Percentiles rank a stretch among this genome's conserved stretches.
Evolutionary conservation across 164 flowering plant species (phyloP).

Genomic region (Aristolochia contorta): DNA sequence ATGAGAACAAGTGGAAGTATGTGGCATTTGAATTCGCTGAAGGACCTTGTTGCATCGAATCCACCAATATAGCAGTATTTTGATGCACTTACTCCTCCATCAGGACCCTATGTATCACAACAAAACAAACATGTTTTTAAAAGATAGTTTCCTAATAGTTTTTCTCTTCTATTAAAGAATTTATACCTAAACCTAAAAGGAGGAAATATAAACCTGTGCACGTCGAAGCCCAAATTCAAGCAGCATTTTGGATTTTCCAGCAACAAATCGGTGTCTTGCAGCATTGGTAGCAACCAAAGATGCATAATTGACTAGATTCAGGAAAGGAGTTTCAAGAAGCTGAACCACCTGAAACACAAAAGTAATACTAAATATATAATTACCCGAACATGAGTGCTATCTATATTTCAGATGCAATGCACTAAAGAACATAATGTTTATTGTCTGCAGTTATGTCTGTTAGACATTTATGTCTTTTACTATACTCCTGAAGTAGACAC

Average conservation of each 20-base stretch:
- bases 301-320: conserved; percentile 86
- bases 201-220: conserved; percentile 61
- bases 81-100: conserved; percentile 94
- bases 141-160: conserved; percentile 4
- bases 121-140: conserved; percentile 4
- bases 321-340: conserved; percentile 84
- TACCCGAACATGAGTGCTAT: not conserved
- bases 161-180: not conserved
- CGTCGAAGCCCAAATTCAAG: conserved; percentile 97
- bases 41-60: conserved; percentile 99
- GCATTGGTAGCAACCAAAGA: conserved; percentile 97
- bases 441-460: too few species aligned
- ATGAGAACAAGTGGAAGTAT: too few species aligned
- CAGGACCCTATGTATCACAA: conserved; percentile 71
- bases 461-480: too few species aligned
- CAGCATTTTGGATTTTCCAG: conserved; percentile 74
- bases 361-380: not conserved
- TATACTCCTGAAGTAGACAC: too few species aligned
- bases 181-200: not conserved
- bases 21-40: too few species aligned
- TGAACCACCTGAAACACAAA: conserved; percentile 56
- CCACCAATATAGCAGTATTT: conserved; percentile 92
- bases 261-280: conserved; percentile 95
- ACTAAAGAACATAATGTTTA: too few species aligned
- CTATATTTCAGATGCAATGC: too few species aligned